phyloP scores from a whole-genome alignment of 192 early-diverging fungal genomes.

The Coemansia sp. region DNA sequence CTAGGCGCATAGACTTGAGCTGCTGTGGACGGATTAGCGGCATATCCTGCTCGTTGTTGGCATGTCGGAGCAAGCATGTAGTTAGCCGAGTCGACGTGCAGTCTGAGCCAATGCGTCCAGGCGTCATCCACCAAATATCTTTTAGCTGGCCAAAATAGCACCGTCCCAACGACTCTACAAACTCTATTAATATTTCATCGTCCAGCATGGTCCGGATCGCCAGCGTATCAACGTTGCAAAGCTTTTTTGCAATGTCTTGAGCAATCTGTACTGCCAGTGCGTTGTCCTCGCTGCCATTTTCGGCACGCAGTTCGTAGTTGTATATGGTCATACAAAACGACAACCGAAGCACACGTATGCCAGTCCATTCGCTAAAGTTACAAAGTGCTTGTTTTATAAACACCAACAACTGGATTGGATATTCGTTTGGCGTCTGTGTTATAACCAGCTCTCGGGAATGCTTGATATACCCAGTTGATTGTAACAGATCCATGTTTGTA shows the following conservation, averaged over 20 bases:
- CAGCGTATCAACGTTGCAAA: not conserved
- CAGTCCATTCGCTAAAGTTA: not conserved
- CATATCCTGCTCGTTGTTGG: constrained; percentile 3
- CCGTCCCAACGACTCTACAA: not conserved
- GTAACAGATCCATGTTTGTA: not conserved
- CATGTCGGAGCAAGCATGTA: not conserved
- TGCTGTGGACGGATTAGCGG: not conserved
- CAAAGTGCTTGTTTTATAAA: not conserved
- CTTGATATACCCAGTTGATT: not conserved
- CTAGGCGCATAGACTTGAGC: not conserved
- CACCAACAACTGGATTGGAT: not conserved
- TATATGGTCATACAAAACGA: not conserved
- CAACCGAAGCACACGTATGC: not conserved
- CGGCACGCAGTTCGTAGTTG: not conserved
- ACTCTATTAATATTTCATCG: not conserved
- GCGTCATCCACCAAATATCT: not conserved
- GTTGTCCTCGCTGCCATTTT: not conserved
- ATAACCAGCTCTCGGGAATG: not conserved
- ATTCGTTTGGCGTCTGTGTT: not conserved
- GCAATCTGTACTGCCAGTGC: not conserved
- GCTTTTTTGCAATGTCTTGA: not conserved
- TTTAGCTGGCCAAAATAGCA: constrained; percentile 4
- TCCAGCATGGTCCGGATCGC: not conserved
- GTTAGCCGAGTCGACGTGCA: not conserved
- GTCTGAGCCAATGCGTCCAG: not conserved